Conservation (phyloP, 2,329 filamentous ascomycete species). For the Fusarium bulbicola region DNA sequence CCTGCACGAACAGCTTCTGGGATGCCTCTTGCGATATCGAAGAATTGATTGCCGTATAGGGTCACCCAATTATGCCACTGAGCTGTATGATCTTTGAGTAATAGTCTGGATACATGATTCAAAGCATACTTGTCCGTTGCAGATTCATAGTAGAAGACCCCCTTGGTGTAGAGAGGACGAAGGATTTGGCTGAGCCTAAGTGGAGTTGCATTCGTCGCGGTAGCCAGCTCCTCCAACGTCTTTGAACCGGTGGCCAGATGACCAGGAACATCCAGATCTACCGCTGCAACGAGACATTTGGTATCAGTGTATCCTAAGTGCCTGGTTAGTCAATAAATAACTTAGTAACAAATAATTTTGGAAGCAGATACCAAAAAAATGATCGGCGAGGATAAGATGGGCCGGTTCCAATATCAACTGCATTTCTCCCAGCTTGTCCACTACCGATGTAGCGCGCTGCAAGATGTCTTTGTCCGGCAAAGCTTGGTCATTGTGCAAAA, state of each 20-base stretch:
- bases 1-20: not conserved
- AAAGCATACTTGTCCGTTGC: not conserved
- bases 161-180: not conserved
- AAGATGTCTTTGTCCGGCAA: not conserved
- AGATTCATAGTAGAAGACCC: not conserved
- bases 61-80: not conserved
- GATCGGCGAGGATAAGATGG: not conserved
- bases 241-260: not conserved
- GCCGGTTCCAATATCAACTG: not conserved
- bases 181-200: not conserved
- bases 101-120: not conserved
- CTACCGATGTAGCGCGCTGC: not conserved
- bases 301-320: not conserved
- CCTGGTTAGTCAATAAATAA: not conserved
- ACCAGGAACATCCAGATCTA: not conserved
- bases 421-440: not conserved
- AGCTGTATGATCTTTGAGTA: not conserved
- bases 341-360: accelerated
- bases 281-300: not conserved
- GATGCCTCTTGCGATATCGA: not conserved
- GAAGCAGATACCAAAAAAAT: not conserved
- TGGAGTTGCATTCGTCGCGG: not conserved
- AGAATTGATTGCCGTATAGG: not conserved
- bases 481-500: not conserved
- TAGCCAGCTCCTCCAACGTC: not conserved